Conservation (phyloP, 2,329 filamentous ascomycete genomes). For the Leptographium wingfieldii region DNA sequence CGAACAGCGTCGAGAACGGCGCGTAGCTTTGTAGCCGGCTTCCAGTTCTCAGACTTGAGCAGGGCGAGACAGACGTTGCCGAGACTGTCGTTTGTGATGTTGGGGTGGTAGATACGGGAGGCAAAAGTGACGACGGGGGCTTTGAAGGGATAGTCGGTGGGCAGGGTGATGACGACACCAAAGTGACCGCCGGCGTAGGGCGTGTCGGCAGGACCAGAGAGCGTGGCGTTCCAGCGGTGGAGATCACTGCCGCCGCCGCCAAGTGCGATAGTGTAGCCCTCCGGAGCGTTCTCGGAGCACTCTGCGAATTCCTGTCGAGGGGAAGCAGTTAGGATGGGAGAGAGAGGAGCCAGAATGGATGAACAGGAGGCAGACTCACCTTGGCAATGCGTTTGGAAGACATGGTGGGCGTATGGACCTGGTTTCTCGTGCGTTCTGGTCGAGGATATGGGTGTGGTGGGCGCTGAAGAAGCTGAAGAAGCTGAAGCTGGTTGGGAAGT, state of each 20-base stretch:
- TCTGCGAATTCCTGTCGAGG: conserved; percentile 37
- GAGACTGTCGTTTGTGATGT: conserved; percentile 75
- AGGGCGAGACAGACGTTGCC: conserved; percentile 78
- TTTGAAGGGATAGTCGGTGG: conserved; percentile 81
- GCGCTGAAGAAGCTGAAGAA: neutral
- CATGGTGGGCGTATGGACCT: conserved; percentile 19
- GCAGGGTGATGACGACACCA: conserved; percentile 59
- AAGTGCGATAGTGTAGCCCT: conserved; percentile 34
- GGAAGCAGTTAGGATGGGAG: neutral
- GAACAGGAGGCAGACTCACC: conserved; percentile 1
- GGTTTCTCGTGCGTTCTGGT: too few species aligned
- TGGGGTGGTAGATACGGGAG: conserved; percentile 92
- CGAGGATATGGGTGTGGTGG: neutral
- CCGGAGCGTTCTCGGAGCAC: conserved; percentile 32
- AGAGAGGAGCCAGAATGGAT: too few species aligned
- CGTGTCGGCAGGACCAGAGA: conserved; percentile 31
- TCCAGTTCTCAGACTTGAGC: conserved; percentile 82
- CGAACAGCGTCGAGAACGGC: conserved; percentile 68
- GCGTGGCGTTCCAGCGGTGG: conserved; percentile 37
- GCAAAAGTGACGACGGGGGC: conserved; percentile 66
- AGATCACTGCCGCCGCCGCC: conserved; percentile 31
- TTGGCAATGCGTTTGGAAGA: conserved; percentile 21
- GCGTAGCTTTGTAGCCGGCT: conserved; percentile 66
- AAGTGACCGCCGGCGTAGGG: conserved; percentile 56
- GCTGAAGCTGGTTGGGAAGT: neutral